Evolutionary conservation across 495 filamentous ascomycete genomes (phyloP).

Genomic region (Podospora bellae-mahoneyi): DNA sequence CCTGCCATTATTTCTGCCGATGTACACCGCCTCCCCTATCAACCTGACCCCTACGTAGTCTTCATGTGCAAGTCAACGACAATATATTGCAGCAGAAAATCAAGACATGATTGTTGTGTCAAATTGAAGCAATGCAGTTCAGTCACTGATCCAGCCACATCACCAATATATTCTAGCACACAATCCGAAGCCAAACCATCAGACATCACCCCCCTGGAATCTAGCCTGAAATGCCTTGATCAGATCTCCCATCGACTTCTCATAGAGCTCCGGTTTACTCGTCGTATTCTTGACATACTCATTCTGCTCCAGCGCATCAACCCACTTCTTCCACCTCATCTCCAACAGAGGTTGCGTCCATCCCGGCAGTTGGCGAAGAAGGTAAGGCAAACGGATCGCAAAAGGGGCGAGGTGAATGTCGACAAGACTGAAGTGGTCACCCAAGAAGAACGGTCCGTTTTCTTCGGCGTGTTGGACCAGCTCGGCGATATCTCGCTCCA

Average conservation of each 20-base stretch:
- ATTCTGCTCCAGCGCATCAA: constrained; percentile 75
- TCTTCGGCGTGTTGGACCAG: constrained; percentile 66
- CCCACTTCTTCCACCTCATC: constrained; percentile 72
- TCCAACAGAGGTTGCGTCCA: constrained; percentile 72
- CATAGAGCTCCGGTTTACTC: constrained; percentile 68
- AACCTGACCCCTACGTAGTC: neutral
- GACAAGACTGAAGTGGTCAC: constrained; percentile 67
- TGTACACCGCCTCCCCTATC: neutral
- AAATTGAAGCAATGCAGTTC: neutral
- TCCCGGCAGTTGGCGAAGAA: constrained; percentile 74
- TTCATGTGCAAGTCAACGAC: neutral
- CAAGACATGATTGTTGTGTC: too few relatives aligned
- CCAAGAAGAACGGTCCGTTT: constrained; percentile 79
- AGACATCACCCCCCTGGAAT: neutral
- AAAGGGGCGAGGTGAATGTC: constrained; percentile 90
- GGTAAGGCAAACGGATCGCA: constrained; percentile 69
- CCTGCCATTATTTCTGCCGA: neutral
- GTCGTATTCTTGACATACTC: constrained; percentile 73
- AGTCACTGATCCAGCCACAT: neutral
- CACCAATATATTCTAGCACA: neutral
- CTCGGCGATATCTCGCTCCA: constrained; percentile 65
- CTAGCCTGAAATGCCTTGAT: constrained; percentile 31
- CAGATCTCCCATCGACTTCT: constrained; percentile 65
- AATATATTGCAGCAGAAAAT: neutral
- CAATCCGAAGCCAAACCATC: neutral